Conservation (phyloP, 2,329 filamentous ascomycete species). For the Xylariaceae sp. region DNA sequence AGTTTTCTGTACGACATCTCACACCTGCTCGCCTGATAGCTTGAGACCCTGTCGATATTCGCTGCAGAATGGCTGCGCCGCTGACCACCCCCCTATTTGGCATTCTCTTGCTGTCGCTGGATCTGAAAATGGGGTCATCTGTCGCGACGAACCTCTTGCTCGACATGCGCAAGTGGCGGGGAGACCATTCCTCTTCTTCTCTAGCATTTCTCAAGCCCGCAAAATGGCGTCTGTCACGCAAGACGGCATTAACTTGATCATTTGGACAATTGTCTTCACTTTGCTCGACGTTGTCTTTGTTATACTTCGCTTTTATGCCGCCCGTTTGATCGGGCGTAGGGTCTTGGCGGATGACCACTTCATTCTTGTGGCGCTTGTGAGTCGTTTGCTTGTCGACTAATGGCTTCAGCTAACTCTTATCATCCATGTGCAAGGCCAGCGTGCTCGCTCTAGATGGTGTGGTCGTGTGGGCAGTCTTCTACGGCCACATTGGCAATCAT, state of each 20-base stretch:
- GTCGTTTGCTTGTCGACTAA: background rate
- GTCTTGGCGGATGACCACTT: background rate
- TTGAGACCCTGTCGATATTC: too few species aligned
- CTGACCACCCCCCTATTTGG: too few species aligned
- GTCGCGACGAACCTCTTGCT: too few species aligned
- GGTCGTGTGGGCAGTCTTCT: background rate
- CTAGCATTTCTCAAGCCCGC: background rate
- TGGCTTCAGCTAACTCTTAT: background rate
- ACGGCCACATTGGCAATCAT: background rate
- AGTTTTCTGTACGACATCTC: too few species aligned
- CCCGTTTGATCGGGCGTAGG: background rate
- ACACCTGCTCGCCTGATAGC: too few species aligned
- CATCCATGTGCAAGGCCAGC: background rate
- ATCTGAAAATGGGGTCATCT: too few species aligned
- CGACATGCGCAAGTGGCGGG: too few species aligned
- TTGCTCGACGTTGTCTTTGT: background rate
- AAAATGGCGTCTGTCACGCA: background rate
- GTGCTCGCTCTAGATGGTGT: background rate
- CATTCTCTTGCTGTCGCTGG: too few species aligned
- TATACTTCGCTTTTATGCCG: background rate
- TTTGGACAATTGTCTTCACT: background rate
- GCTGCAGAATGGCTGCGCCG: too few species aligned
- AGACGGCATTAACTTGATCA: background rate
- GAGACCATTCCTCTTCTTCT: too few species aligned
- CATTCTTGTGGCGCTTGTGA: background rate